Evolutionary conservation across 805 yeast genomes (phyloP).

Genomic region (Spathaspora passalidarum): DNA sequence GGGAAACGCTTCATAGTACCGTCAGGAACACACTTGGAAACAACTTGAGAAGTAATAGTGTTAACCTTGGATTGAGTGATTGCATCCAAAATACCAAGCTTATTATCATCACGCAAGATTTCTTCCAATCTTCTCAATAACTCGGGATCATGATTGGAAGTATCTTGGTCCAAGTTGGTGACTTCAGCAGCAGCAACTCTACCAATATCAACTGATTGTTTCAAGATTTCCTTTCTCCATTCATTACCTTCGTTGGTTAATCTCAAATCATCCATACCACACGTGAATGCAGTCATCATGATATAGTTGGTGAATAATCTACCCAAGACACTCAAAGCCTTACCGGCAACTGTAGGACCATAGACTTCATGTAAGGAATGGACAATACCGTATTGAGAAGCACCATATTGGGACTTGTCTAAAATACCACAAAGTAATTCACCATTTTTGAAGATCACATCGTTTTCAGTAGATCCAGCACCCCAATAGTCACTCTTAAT

Average conservation of each 20-base stretch:
- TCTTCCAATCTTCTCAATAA: constrained; percentile 87
- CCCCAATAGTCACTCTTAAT: constrained; percentile 96
- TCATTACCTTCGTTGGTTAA: constrained; percentile 86
- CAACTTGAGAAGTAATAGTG: constrained; percentile 90
- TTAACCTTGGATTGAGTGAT: constrained; percentile 92
- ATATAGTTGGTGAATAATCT: constrained; percentile 92
- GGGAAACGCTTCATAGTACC: constrained; percentile 97
- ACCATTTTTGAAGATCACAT: constrained; percentile 83
- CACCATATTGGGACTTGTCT: constrained; percentile 98
- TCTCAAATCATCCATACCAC: constrained; percentile 99
- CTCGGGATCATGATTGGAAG: constrained; percentile 57
- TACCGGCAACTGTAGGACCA: constrained; percentile 88
- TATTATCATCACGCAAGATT: constrained; percentile 88
- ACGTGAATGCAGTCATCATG: constrained; percentile 89
- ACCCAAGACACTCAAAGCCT: constrained; percentile 87
- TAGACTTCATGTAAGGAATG: constrained; percentile 96
- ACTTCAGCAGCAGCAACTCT: constrained; percentile 93
- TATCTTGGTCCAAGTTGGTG: constrained; percentile 65
- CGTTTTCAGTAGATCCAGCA: constrained; percentile 74
- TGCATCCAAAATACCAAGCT: constrained; percentile 92
- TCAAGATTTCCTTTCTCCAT: constrained; percentile 82
- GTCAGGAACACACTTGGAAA: constrained; percentile 88
- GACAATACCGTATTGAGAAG: constrained; percentile 93
- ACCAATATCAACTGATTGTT: constrained; percentile 78
- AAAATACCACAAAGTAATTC: constrained; percentile 87